Evolutionary conservation across 2,329 filamentous ascomycete genomes (phyloP).

Genomic region (Atkinsonella hypoxylon): DNA sequence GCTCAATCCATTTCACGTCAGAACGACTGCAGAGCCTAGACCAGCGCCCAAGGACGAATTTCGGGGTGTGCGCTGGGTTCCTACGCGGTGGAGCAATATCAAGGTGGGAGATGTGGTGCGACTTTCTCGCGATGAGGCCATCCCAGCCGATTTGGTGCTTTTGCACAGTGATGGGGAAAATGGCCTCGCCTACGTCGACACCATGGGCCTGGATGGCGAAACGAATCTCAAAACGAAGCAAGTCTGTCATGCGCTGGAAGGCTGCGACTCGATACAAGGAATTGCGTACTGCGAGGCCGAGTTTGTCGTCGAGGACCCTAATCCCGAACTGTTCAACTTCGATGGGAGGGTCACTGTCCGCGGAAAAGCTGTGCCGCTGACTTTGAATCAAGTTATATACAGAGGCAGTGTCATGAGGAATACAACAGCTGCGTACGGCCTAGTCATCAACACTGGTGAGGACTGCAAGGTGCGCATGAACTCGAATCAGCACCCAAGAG

Average conservation of each 20-base stretch:
- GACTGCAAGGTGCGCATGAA: constrained; percentile 93
- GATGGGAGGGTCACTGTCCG: constrained; percentile 53
- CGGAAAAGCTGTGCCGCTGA: constrained; percentile 54
- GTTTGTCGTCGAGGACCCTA: constrained; percentile 65
- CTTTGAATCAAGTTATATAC: constrained; percentile 72
- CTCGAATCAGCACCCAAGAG: constrained; percentile 74
- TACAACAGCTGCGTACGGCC: constrained; percentile 56
- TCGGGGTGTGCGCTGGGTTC: constrained; percentile 40
- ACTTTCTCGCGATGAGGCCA: constrained; percentile 56
- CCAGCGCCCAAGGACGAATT: constrained; percentile 47
- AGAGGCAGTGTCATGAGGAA: constrained; percentile 79
- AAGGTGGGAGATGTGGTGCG: constrained; percentile 38
- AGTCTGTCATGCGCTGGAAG: constrained; percentile 46
- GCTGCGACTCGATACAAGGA: constrained; percentile 41
- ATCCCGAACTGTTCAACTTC: constrained; percentile 65
- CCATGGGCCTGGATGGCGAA: constrained; percentile 74
- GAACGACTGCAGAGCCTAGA: constrained; percentile 17
- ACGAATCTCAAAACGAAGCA: constrained; percentile 73
- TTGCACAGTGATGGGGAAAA: constrained; percentile 68
- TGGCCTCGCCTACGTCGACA: constrained; percentile 70
- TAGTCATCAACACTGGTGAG: constrained; percentile 82
- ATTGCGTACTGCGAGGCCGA: constrained; percentile 45
- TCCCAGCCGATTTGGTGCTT: constrained; percentile 74
- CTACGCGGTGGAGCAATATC: constrained; percentile 31
- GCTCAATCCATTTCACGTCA: constrained; percentile 22